Evolutionary conservation across 306 rosid species (phyloP).

Genomic region (Prunus kanzakura): DNA sequence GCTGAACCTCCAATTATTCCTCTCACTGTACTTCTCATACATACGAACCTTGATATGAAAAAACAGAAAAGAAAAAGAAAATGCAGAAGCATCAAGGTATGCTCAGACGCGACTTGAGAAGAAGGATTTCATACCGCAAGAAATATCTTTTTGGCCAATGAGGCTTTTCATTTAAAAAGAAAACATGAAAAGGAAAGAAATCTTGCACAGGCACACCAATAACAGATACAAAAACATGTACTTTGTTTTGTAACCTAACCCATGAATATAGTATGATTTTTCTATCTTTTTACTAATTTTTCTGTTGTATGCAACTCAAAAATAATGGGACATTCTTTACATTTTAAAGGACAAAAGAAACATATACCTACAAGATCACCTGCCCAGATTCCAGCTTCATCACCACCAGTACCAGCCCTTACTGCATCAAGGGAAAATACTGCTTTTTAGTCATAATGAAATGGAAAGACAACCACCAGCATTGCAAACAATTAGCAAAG

Average conservation of each 20-base stretch:
- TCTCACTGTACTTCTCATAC: slow-evolving; percentile 90
- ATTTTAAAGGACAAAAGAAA: slow-evolving; percentile 54
- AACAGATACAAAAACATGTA: not conserved
- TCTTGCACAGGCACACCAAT: not conserved
- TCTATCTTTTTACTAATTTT: not conserved
- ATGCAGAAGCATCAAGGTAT: slow-evolving; percentile 23
- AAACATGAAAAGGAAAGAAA: not conserved
- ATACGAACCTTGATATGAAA: slow-evolving; percentile 63
- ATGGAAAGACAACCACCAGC: not conserved
- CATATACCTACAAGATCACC: slow-evolving; percentile 99
- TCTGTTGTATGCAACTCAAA: slow-evolving; percentile 2
- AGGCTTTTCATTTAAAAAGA: slow-evolving; percentile 2
- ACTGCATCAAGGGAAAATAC: slow-evolving; percentile 53
- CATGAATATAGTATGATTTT: not conserved
- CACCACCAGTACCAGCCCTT: slow-evolving; percentile 98
- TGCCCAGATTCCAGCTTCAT: slow-evolving; percentile 99
- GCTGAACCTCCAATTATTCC: slow-evolving; percentile 71
- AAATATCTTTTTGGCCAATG: not conserved
- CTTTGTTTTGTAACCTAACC: not conserved
- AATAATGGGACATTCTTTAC: slow-evolving; percentile 14
- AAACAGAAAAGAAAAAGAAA: slow-evolving; percentile 23
- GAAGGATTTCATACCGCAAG: not conserved
- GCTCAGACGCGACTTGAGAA: slow-evolving; percentile 6
- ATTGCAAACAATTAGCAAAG: slow-evolving; percentile 1
- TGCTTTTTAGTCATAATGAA: slow-evolving; percentile 13